Evolutionary conservation across 345 rosid genomes (phyloP).

Genomic region (Hibiscus mutabilis): DNA sequence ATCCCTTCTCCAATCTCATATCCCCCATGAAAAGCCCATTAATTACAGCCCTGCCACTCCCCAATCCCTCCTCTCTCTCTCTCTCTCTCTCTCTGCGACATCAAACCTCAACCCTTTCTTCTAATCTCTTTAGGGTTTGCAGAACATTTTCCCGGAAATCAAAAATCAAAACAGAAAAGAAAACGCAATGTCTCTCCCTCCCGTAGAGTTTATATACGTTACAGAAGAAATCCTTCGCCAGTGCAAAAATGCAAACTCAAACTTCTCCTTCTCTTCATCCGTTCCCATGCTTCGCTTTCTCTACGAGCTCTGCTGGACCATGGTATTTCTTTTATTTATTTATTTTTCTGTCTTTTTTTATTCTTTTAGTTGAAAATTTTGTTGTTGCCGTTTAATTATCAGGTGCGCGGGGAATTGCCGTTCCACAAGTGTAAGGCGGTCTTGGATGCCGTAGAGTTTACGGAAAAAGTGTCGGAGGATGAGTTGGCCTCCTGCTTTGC

Average conservation of each 20-base stretch:
- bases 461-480: slow-evolving; percentile 38
- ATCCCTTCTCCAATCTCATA: background rate
- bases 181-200: slow-evolving; percentile 54
- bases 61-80: background rate
- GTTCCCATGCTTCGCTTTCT: slow-evolving; percentile 82
- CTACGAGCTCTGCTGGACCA: slow-evolving; percentile 77
- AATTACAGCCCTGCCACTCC: background rate
- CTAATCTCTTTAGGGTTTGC: background rate
- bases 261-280: slow-evolving; percentile 44
- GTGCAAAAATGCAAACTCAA: slow-evolving; percentile 62
- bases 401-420: slow-evolving; percentile 93
- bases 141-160: background rate
- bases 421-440: slow-evolving; percentile 69
- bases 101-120: background rate
- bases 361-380: background rate
- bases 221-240: slow-evolving; percentile 73
- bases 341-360: background rate
- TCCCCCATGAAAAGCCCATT: background rate
- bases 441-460: slow-evolving; percentile 60
- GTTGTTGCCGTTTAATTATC: slow-evolving; percentile 19
- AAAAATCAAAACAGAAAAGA: background rate
- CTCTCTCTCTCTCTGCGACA: background rate
- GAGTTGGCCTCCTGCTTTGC: slow-evolving; percentile 67
- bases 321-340: slow-evolving; percentile 33
- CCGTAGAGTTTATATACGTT: slow-evolving; percentile 53